These are phyloP conservation scores for Peribolospora baueri DNA, from an alignment of 768 basidiomycete genomes.

Conservation along the genomic window DNA sequence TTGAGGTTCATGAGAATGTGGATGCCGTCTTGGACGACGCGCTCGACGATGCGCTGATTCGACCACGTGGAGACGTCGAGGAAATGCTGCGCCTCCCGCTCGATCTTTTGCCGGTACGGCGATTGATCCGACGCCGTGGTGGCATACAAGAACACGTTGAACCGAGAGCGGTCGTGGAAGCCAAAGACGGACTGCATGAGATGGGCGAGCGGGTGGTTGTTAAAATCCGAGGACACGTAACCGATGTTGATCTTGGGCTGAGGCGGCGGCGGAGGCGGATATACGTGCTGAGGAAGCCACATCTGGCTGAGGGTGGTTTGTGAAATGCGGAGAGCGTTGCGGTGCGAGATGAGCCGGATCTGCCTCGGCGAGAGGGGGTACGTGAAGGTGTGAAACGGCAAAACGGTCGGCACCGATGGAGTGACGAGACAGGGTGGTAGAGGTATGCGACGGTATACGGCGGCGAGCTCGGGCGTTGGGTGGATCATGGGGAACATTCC, in stretches of 20 bases:
- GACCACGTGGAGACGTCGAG: conserved; percentile 25
- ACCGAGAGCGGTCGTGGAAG: conserved; percentile 23
- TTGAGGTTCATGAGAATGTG: conserved; percentile 26
- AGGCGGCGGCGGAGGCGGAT: conserved; percentile 21
- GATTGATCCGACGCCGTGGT: conserved; percentile 29
- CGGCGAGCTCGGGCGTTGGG: background rate
- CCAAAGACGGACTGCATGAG: conserved; percentile 31
- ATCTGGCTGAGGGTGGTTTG: conserved; percentile 24
- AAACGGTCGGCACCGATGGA: conserved; percentile 16
- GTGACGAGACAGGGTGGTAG: conserved; percentile 9
- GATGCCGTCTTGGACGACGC: conserved; percentile 25
- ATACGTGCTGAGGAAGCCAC: conserved; percentile 23
- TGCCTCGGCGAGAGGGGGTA: conserved; percentile 24
- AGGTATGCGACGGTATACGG: conserved; percentile 1
- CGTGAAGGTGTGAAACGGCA: conserved; percentile 32
- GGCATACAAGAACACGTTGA: conserved; percentile 28
- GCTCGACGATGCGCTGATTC: conserved; percentile 21
- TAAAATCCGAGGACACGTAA: conserved; percentile 30
- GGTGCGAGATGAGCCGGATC: conserved; percentile 27
- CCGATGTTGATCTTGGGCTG: conserved; percentile 25
- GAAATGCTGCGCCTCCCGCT: conserved; percentile 23
- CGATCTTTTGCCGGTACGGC: conserved; percentile 25
- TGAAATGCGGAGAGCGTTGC: conserved; percentile 27
- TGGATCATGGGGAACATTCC: background rate
- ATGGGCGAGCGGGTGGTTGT: conserved; percentile 31